A percentile compares a stretch with the other conserved stretches of the same genome.
Evolutionary conservation across 169 alveolate species (phyloP).

Genomic region (Plasmodium relictum): DNA sequence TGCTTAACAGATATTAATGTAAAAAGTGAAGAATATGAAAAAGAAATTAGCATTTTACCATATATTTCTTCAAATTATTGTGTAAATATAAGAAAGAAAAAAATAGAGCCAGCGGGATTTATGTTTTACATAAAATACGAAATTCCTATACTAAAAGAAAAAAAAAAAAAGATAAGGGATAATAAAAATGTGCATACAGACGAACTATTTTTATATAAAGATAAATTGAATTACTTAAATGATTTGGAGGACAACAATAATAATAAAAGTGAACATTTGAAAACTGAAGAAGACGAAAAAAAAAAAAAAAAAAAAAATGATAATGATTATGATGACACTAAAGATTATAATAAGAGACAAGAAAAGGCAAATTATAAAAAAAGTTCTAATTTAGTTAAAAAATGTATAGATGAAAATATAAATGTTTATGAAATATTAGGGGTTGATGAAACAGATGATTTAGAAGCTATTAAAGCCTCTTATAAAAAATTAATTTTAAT

Average conservation of each 20-base stretch:
- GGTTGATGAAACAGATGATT: conserved; percentile 83
- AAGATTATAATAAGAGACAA: conserved; percentile 27
- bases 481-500: conserved; percentile 83
- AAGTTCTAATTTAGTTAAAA: conserved; percentile 77
- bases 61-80: conserved; percentile 1
- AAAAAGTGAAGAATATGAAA: conserved; percentile 23
- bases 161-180: conserved; percentile 24
- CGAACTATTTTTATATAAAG: conserved; percentile 68
- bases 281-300: neutral
- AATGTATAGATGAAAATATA: conserved; percentile 80
- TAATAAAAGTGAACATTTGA: neutral
- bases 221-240: conserved; percentile 49
- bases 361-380: conserved; percentile 50
- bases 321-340: conserved; percentile 4
- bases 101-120: conserved; percentile 85
- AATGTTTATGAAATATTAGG: conserved; percentile 82
- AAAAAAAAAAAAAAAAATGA: conserved; percentile 20
- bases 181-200: conserved; percentile 18
- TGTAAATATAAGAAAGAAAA: conserved; percentile 45
- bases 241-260: neutral
- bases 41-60: conserved; percentile 11
- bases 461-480: conserved; percentile 78
- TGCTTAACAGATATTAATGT: conserved; percentile 48
- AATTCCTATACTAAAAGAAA: conserved; percentile 24
- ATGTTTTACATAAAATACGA: conserved; percentile 82